Base-by-base conservation (phyloP, 2,329 filamentous ascomycete genomes). In the Tolypocladium paradoxum region DNA sequence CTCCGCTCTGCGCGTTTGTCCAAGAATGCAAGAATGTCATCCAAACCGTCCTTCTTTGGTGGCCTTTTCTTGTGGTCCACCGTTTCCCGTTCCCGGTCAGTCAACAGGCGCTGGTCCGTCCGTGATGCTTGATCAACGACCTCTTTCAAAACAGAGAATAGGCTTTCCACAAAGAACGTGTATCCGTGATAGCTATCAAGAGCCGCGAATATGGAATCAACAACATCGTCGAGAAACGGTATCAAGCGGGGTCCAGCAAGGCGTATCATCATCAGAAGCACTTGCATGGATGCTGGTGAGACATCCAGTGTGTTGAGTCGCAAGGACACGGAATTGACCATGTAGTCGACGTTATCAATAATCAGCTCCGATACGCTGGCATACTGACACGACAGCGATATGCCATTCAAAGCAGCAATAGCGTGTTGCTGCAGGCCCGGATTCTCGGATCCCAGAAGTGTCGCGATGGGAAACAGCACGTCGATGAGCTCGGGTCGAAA, bases 171-270 rank as follows among this genome's bases (percentile, higher is more conserved):
- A 53, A 99, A 83, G 20, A 79, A 72, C 0, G 90, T 84, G 65
- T 99, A 97, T 1, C 93, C 93, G 62, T 99, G 93, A 62, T 93
- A 99, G 62, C 90, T 88, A 60, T 96, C 90, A n/a, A 99, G 73
- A 0, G 91, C 90, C 0, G 88, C 87, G 66, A 99, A 97, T 38
- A 99, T 90, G 0, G 89, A 92, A 5, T 85, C 87, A 3, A 97
- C 84, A 1, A 96, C 82, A 64, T 99, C 93, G 63, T 97, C 92
- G 2, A 99, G 74, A 64, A 91, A 96, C 0, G 91, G 90, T 12
- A 99, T 76, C 24, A 99, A 68, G 8, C 77, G 78, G 1, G 90
- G 84, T 0, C 93, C 93, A 20, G 90, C 89, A 16, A 99, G 78
- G 29, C 82, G 84, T 55, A 97, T 84, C 88, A 97, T 95, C 91